Conservation (phyloP, 2,329 filamentous ascomycete species). For the Dothideomycetes sp. region DNA sequence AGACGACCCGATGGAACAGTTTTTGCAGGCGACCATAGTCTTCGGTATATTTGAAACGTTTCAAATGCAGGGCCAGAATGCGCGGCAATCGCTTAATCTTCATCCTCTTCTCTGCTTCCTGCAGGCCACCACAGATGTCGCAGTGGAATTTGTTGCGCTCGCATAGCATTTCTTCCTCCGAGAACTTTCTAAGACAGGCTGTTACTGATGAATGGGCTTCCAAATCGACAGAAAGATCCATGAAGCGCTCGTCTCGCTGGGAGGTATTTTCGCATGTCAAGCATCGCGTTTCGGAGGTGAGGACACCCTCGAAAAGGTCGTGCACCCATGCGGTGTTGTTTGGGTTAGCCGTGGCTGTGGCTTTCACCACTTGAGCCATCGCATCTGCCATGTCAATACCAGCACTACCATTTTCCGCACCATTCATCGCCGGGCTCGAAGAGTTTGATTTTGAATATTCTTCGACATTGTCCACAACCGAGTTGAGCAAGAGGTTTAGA, state of each 20-base stretch:
- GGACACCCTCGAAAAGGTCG: slow-evolving; percentile 86
- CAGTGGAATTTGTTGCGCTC: slow-evolving; percentile 99
- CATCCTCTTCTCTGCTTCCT: slow-evolving; percentile 98
- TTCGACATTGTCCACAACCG: slow-evolving; percentile 90
- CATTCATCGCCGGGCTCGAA: slow-evolving; percentile 14
- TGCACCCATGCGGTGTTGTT: slow-evolving; percentile 68
- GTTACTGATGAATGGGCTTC: slow-evolving; percentile 95
- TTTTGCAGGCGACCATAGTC: slow-evolving; percentile 90
- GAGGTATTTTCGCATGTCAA: slow-evolving; percentile 93
- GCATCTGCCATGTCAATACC: slow-evolving; percentile 7
- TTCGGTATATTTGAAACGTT: slow-evolving; percentile 97
- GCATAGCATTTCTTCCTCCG: slow-evolving; percentile 95
- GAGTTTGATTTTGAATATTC: slow-evolving; percentile 59
- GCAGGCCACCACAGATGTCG: slow-evolving; percentile 88
- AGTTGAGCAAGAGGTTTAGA: slow-evolving; percentile 86
- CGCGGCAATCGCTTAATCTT: slow-evolving; percentile 93
- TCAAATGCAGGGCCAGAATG: slow-evolving; percentile 83
- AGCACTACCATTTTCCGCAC: slow-evolving; percentile 12
- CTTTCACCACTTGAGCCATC: slow-evolving; percentile 13
- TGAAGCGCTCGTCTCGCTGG: slow-evolving; percentile 86
- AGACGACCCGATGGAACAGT: slow-evolving; percentile 91
- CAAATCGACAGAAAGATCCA: slow-evolving; percentile 91
- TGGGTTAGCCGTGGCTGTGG: slow-evolving; percentile 12
- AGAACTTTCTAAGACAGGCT: slow-evolving; percentile 89
- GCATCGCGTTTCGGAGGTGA: slow-evolving; percentile 94